These are phyloP conservation scores for Gamsiella multidivaricata DNA, from an alignment of 192 early-diverging fungal species.

Conservation along the genomic window DNA sequence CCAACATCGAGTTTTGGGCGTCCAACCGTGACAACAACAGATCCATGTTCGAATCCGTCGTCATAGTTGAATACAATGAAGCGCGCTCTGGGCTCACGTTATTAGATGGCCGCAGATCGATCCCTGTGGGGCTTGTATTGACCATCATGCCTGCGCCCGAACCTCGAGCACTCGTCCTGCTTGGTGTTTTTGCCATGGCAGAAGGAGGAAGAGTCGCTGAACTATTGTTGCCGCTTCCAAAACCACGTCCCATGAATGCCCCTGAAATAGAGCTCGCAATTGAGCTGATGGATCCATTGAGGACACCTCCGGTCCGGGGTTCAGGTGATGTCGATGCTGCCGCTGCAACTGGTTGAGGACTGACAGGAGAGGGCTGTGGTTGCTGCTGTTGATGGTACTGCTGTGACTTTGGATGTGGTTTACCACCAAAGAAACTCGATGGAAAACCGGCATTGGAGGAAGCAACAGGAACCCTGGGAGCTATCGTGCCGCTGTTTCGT, in stretches of 20 bases:
- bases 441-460: constrained; percentile 40
- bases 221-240: constrained; percentile 11
- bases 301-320: neutral
- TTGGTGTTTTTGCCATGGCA: constrained; percentile 23
- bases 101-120: constrained; percentile 22
- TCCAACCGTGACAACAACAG: constrained; percentile 73
- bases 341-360: constrained; percentile 1
- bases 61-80: constrained; percentile 48
- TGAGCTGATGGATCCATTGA: constrained; percentile 40
- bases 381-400: constrained; percentile 28
- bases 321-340: constrained; percentile 10
- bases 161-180: constrained; percentile 21
- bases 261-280: constrained; percentile 44
- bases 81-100: constrained; percentile 41
- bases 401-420: constrained; percentile 46
- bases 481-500: constrained; percentile 10
- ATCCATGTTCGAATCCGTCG: constrained; percentile 65
- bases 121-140: constrained; percentile 9
- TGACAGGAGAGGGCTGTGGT: neutral
- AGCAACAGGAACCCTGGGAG: constrained; percentile 12
- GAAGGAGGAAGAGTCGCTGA: neutral
- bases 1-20: constrained; percentile 69
- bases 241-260: constrained; percentile 39
- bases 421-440: constrained; percentile 47
- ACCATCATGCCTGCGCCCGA: constrained; percentile 21